These are phyloP conservation scores for Beta lomatogona DNA, from an alignment of 179 eudicot species.

Conservation along the genomic window DNA sequence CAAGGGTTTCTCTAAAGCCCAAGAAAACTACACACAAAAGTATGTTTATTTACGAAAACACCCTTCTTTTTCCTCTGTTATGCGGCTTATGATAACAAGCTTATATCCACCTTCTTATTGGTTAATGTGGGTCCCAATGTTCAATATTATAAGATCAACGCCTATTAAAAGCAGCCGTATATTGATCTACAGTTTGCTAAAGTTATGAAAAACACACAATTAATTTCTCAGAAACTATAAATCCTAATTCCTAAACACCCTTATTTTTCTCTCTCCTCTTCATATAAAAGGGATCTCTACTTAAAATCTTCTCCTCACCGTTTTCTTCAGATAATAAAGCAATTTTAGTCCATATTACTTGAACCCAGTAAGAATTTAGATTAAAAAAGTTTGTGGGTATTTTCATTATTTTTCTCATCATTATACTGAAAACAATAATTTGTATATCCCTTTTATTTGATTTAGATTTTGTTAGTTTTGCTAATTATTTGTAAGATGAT, in stretches of 20 bases:
- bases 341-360: too few relatives aligned
- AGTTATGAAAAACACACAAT: not conserved
- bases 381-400: not conserved
- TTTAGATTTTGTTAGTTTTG: not conserved
- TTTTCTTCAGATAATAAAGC: not conserved
- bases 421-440: not conserved
- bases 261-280: not conserved
- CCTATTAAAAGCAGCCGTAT: too few relatives aligned
- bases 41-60: conserved; percentile 19
- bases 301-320: not conserved
- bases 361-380: not conserved
- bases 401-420: not conserved
- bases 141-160: not conserved
- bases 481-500: not conserved
- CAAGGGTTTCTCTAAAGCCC: conserved; percentile 11
- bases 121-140: not conserved
- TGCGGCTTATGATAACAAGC: not conserved
- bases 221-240: conserved; percentile 24
- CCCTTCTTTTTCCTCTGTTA: conserved; percentile 6
- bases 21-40: not conserved
- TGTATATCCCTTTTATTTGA: not conserved
- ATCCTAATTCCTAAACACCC: conserved; percentile 10
- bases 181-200: not conserved
- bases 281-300: conserved; percentile 16
- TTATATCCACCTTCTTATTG: not conserved